Evolutionary conservation across 2,329 filamentous ascomycete species (phyloP), one percentile per base, ranked within the genome.

Genomic region (Gyromitra esculenta): DNA sequence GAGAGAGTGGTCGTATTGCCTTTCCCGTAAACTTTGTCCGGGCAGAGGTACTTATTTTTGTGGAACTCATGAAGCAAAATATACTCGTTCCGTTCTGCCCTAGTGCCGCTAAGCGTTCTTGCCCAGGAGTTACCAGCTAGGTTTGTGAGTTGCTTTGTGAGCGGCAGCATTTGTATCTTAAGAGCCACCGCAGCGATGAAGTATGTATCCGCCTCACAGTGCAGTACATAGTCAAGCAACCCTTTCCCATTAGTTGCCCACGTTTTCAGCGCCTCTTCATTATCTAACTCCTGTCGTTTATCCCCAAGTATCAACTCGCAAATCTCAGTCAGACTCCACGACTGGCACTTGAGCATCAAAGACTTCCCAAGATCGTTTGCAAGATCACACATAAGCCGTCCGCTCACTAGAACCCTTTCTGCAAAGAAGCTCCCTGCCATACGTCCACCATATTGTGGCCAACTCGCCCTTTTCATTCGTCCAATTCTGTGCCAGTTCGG

Each of bases 121-220:
- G 95, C 95, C 96, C 96, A 99, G 0, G 96, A 98, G 84, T 99
- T 99, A 80, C 96, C 96, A 77, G 96, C 96, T 83, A 99, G 87
- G 81, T 98, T 98, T 13, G 96, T 99, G 79, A 99, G 86, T 63
- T 97, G 92, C 83, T 97, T 98, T 25, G 95, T 97, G 69, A 99
- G 86, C 13, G 96, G 93, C 57, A 99, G 87, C 86, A 99, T 92
- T 84, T 99, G 96, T 31, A 96, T 91, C 77, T 92, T 91, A 69
- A 99, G 84, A 2, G 94, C 93, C 79, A 99, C 87, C 1, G 96
- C 95, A 56, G 96, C 92, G 81, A 99, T 93, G 84, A 95, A 98
- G 84, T 96, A 96, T 0, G 96, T 98, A 83, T 99, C 96, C 0
- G 94, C 91, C 83, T 98, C 95, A 83, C 94, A 94, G 83, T 99